phyloP scores from a whole-genome alignment of 805 yeast species.

The Kazachstania martiniae region DNA sequence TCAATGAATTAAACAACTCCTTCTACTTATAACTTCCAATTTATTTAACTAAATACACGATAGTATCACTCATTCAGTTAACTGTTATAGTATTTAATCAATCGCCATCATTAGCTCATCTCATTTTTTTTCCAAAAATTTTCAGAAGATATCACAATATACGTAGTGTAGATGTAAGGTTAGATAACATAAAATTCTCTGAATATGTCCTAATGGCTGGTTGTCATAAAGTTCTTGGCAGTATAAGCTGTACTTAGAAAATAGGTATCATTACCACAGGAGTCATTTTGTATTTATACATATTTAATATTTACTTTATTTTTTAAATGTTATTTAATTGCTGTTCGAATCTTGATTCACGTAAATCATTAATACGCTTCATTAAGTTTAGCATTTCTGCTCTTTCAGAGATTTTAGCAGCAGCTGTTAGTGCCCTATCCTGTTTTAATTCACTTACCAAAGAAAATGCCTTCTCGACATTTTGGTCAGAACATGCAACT shows the following conservation, averaged over 20 bases:
- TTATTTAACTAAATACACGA: too few relatives aligned
- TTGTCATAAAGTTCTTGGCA: too few relatives aligned
- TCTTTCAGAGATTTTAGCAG: constrained; percentile 74
- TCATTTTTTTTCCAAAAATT: constrained; percentile 11
- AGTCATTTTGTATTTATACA: too few relatives aligned
- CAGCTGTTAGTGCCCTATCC: constrained; percentile 75
- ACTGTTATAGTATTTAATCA: too few relatives aligned
- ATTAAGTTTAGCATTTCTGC: constrained; percentile 43
- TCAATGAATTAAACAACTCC: background rate
- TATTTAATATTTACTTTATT: background rate
- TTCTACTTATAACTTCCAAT: too few relatives aligned
- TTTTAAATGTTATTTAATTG: constrained; percentile 11
- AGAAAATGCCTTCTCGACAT: constrained; percentile 55
- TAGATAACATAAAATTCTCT: too few relatives aligned
- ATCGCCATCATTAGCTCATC: too few relatives aligned
- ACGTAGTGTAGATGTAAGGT: too few relatives aligned
- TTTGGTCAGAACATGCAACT: constrained; percentile 56
- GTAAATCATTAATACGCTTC: constrained; percentile 40
- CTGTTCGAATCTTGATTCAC: constrained; percentile 33
- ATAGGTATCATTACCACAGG: too few relatives aligned
- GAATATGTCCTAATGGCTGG: too few relatives aligned
- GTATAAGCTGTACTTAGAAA: too few relatives aligned
- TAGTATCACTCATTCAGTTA: too few relatives aligned
- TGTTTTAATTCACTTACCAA: constrained; percentile 59
- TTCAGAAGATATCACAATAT: constrained; percentile 7